Evolutionary conservation across 2,329 filamentous ascomycete species (phyloP).

Genomic region (Tolypocladium tundrense): DNA sequence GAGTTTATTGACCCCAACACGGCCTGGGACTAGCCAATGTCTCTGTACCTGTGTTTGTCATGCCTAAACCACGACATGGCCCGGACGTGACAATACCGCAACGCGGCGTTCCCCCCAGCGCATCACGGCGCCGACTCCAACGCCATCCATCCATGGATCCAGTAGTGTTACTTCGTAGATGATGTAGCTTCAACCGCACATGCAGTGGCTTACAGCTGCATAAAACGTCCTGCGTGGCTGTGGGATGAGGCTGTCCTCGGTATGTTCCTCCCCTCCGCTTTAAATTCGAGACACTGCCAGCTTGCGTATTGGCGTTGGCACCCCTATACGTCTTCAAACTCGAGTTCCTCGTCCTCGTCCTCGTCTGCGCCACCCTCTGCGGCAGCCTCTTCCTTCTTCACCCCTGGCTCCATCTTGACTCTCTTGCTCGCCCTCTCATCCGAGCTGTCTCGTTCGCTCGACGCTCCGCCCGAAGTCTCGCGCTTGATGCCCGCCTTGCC

Average conservation of each 20-base stretch:
- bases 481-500: conserved; percentile 21
- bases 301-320: neutral
- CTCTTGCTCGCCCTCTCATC: conserved; percentile 47
- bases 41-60: too few species aligned
- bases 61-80: too few species aligned
- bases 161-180: too few species aligned
- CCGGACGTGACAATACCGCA: too few species aligned
- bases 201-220: neutral
- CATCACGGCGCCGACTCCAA: neutral
- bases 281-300: neutral
- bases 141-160: too few species aligned
- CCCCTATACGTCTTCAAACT: conserved; percentile 46
- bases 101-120: neutral
- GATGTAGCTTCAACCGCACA: neutral
- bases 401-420: conserved; percentile 44
- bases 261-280: neutral
- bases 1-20: too few species aligned
- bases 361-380: conserved; percentile 37
- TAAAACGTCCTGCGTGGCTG: neutral
- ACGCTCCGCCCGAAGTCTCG: conserved; percentile 6
- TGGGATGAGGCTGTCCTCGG: neutral
- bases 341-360: conserved; percentile 42
- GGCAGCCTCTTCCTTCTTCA: conserved; percentile 23
- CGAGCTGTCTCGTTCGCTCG: conserved; percentile 13
- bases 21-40: too few species aligned